Percentiles rank a stretch among this genome's conserved stretches.
phyloP scores from a whole-genome alignment of 306 rosid genomes.

The Quercus bicolor region DNA sequence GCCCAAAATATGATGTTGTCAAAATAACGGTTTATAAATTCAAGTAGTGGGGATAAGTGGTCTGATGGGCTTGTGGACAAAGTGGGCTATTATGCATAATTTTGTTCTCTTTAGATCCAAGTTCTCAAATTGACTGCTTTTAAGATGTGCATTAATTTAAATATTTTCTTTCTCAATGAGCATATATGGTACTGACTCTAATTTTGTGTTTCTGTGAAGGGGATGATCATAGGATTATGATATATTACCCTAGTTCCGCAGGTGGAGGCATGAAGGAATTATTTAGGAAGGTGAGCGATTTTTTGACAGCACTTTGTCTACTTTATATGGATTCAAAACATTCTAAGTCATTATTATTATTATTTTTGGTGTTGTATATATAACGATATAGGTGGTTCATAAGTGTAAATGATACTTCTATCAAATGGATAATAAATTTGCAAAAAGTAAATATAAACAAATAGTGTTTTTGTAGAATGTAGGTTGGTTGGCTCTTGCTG shows the following conservation, averaged over 20 bases:
- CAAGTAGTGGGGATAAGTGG: too few species aligned
- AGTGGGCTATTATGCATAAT: too few species aligned
- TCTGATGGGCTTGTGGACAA: too few species aligned
- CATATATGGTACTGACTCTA: conserved; percentile 28
- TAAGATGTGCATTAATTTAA: conserved; percentile 14
- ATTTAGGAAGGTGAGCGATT: conserved; percentile 85
- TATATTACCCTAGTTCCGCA: conserved; percentile 97
- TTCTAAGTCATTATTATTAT: background rate
- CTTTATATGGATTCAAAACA: conserved; percentile 15
- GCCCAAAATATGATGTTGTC: background rate
- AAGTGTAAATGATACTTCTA: background rate
- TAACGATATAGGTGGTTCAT: conserved; percentile 12
- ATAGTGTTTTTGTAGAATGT: background rate
- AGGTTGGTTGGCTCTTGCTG: conserved; percentile 19
- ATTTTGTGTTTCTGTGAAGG: conserved; percentile 56
- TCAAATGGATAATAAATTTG: background rate
- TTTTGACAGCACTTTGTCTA: conserved; percentile 19
- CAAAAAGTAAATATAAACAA: background rate
- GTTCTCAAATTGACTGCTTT: conserved; percentile 10
- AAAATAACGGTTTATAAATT: too few species aligned
- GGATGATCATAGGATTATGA: conserved; percentile 95
- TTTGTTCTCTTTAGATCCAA: conserved; percentile 1
- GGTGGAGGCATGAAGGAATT: conserved; percentile 99
- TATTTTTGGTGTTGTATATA: conserved; percentile 5
- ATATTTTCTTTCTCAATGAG: conserved; percentile 24